These are phyloP conservation scores for Plantago ovata DNA, from an alignment of 257 asterid genomes.

Conservation along the genomic window DNA sequence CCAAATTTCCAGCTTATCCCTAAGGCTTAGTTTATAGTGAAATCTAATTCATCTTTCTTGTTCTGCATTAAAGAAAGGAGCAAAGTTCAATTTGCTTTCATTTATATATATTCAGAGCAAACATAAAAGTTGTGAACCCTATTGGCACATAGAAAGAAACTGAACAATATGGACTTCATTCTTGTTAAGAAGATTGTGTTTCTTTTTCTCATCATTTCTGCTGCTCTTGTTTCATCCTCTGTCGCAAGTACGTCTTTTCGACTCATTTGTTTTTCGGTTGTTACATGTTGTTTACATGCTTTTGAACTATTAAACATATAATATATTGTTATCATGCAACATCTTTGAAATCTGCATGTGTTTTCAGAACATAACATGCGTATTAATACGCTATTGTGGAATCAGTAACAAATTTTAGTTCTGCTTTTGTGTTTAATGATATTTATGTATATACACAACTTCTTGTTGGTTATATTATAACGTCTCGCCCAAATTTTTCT, in stretches of 20 bases:
- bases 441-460: no score
- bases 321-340: no score
- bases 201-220: slow-evolving; percentile 64
- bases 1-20: slow-evolving; percentile 25
- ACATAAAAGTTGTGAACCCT: slow-evolving; percentile 22
- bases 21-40: slow-evolving; percentile 1
- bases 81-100: slow-evolving; percentile 16
- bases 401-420: no score
- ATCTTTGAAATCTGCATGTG: no score
- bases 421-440: no score
- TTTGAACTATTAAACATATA: no score
- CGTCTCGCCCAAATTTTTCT: slow-evolving; percentile 6
- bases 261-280: background rate
- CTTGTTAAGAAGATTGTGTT: slow-evolving; percentile 46
- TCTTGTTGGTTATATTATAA: slow-evolving; percentile 24
- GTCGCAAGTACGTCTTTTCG: slow-evolving; percentile 46
- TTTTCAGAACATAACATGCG: no score
- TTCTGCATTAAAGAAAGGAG: slow-evolving; percentile 25
- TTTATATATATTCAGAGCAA: slow-evolving; percentile 26
- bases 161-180: slow-evolving; percentile 33
- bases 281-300: no score
- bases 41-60: slow-evolving; percentile 6
- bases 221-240: slow-evolving; percentile 50
- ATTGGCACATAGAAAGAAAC: slow-evolving; percentile 21
- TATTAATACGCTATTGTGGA: no score